Percentiles rank a stretch among this genome's conserved stretches.
phyloP scores from a whole-genome alignment of 2,329 filamentous ascomycete species.

The Tolypocladium pustulatum region DNA sequence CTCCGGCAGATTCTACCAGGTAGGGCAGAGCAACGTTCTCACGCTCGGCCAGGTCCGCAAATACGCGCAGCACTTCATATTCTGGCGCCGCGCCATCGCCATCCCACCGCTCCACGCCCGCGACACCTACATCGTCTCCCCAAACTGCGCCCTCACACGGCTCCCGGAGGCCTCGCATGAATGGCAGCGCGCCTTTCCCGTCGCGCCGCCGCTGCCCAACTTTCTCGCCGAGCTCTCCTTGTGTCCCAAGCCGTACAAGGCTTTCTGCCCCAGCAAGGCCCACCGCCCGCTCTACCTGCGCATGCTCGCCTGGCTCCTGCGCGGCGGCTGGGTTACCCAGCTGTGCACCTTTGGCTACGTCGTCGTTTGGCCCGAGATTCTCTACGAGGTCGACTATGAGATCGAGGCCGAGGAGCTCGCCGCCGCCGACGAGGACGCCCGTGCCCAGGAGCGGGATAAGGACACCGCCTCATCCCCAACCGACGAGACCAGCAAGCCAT shows the following conservation, averaged over 20 bases:
- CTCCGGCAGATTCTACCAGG: constrained; percentile 47
- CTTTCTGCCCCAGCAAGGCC: constrained; percentile 75
- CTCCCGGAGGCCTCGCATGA: constrained; percentile 58
- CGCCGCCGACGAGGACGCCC: constrained; percentile 16
- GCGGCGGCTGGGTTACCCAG: constrained; percentile 88
- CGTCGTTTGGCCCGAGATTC: constrained; percentile 70
- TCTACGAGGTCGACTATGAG: constrained; percentile 66
- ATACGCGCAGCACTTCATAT: constrained; percentile 86
- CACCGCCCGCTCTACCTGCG: constrained; percentile 81
- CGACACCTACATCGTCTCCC: constrained; percentile 85
- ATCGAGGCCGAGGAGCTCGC: constrained; percentile 55
- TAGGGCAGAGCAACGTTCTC: constrained; percentile 61
- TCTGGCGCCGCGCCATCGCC: constrained; percentile 87
- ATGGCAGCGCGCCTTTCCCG: constrained; percentile 72
- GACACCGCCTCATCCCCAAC: background rate
- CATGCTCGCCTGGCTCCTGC: constrained; percentile 87
- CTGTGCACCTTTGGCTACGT: constrained; percentile 87
- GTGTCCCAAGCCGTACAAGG: constrained; percentile 71
- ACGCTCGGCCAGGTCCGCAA: constrained; percentile 72
- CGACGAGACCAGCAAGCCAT: background rate
- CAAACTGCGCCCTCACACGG: constrained; percentile 70
- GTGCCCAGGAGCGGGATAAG: constrained; percentile 2
- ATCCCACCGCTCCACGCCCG: constrained; percentile 84
- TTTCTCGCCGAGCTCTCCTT: constrained; percentile 79
- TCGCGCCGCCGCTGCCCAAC: constrained; percentile 71